A percentile compares a stretch with the other conserved stretches of the same genome.
Conservation (phyloP, 192 early-diverging fungal genomes). For the Coemansia umbellata region DNA sequence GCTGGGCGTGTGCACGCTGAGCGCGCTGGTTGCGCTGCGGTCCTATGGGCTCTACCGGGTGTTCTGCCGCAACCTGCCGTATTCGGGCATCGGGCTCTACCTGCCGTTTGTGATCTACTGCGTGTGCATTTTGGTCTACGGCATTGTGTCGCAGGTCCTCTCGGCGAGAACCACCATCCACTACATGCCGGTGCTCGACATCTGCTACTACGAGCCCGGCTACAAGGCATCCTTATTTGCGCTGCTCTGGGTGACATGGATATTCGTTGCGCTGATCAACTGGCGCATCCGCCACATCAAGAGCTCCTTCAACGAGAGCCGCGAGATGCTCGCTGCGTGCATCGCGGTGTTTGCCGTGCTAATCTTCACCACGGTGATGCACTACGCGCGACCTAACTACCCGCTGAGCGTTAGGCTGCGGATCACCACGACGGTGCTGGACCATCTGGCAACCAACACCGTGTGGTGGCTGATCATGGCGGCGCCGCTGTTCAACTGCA, state of each 20-base stretch:
- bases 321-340: conserved; percentile 26
- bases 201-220: conserved; percentile 23
- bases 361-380: conserved; percentile 28
- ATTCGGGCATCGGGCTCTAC: conserved; percentile 24
- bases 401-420: conserved; percentile 14
- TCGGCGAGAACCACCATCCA: conserved; percentile 1
- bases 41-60: conserved; percentile 29
- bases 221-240: conserved; percentile 36
- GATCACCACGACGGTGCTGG: conserved; percentile 25
- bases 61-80: conserved; percentile 26
- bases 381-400: conserved; percentile 19
- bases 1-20: conserved; percentile 25
- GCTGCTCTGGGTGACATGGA: conserved; percentile 34
- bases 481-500: conserved; percentile 21
- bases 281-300: conserved; percentile 47
- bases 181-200: conserved; percentile 16
- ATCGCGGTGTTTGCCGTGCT: conserved; percentile 17
- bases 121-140: conserved; percentile 12
- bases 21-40: conserved; percentile 27
- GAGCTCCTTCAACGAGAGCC: conserved; percentile 49
- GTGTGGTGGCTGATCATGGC: conserved; percentile 46
- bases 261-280: conserved; percentile 12
- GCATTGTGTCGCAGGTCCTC: conserved; percentile 26
- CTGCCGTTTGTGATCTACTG: conserved; percentile 15
- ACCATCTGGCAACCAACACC: conserved; percentile 23